Base-by-base conservation (phyloP, 139 green algal species). In the Yamagishiella unicocca region DNA sequence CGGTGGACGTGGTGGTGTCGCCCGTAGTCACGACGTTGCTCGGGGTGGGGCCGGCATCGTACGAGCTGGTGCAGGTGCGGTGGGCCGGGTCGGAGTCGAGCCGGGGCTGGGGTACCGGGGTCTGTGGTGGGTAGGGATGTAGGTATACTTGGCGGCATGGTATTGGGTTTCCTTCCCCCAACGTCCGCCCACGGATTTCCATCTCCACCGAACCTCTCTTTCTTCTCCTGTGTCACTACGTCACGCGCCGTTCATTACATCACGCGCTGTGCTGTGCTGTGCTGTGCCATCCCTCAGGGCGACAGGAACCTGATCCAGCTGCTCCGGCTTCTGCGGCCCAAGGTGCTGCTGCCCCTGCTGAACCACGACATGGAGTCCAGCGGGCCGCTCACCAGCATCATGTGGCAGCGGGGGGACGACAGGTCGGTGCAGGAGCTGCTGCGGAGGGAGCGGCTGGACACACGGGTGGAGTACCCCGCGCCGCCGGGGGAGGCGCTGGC, bases 1-100 rank as follows among this genome's bases (percentile, higher is more conserved):
- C 27, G 22, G 94, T 95, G 31, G 94, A 97, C 55, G 88, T 94
- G 46, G 91, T 95, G n/a, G 88, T 97, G 40, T 92, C 82, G 38
- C 95, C 95, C 3, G 89, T 94, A 42, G 78, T 86, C 33, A 83
- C 68, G 38, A 88, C 70, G 55, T 38, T 89, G 27, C 64, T 91
- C 37, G 67, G 74, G 5, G 42, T 70, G 62, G 67, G 62, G 37
- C 64, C 93, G 35, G 31, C 90, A 29, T 83, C 79, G 4, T 97
- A 94, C 81, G 88, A 91, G 27, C 75, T 97, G 84, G 93, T 94
- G 14, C 86, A 90, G 86, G 82, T 82, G 68, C 2, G 82, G 25
- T 21, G 2, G 8, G 24, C 33, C n/a, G 35, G 24, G n/a, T 9
- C 8, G 68, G 3, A 37, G 21, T 9, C n/a, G 37, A 31, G 35